Base-by-base conservation (phyloP, 345 rosid species). In the Lepidium sativum region DNA sequence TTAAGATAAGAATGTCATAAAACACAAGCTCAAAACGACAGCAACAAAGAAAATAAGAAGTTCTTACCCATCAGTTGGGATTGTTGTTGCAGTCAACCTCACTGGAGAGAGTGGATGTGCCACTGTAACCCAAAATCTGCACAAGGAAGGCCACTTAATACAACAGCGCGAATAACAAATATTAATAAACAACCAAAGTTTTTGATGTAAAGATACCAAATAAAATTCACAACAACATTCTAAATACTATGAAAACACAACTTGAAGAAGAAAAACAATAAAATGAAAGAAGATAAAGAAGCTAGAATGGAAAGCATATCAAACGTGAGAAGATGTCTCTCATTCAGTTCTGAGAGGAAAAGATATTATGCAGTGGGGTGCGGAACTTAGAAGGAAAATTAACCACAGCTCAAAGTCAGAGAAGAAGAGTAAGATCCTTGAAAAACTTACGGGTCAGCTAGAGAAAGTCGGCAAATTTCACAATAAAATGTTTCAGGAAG, bases 371-470 rank as follows among this genome's bases (percentile, higher is more conserved):
- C 47, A 17, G 6, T 17, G 59, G 32, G 33, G 20, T 23, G 4
- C 20, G 44, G 20, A 3, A 67, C 31, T 20, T 13, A 69, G 11
- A 60, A n/a, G 18, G 14, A 60, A 8, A 4, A n/a, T 16, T 15
- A 42, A 20, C 8, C 31, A 41, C 15, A 25, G 17, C 20, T 56
- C 47, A n/a, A 13, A 25, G 11, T 6, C 44, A 32, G 37, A 31
- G 33, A 42, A 29, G 34, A 42, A 31, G 15, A 11, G 38, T 27
- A 44, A 45, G 55, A 34, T 39, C 56, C 2, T 2, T 23, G 32
- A 45, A 49, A 51, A 60, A 72, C 99, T 17, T 85, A 94, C 99
- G 97, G 97, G 74, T 94, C 99, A 75, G 96, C 97, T 38, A 95
- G 86, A 65, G 76, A 80, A 51, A 94, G 95, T 49, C 99, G 85